Base-by-base conservation (phyloP, 768 basidiomycete species). In the Dacryopinax primogenitus region DNA sequence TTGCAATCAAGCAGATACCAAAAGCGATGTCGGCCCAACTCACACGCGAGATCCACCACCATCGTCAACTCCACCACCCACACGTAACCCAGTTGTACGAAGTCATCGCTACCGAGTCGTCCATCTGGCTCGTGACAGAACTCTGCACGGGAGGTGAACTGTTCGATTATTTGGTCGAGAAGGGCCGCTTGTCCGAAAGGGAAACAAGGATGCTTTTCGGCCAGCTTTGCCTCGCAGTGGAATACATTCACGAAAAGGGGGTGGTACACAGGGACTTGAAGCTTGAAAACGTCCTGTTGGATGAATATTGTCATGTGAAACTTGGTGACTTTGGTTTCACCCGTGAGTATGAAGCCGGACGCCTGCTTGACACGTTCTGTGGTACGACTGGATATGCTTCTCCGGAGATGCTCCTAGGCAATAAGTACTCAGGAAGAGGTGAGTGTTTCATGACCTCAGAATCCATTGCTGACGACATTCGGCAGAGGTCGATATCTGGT, bases 231-330 rank as follows among this genome's bases (percentile, higher is more conserved):
- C 85, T 97, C 11, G 94, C 93, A 0, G 89, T 98, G 23, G 91
- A 88, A 23, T 94, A 94, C 75, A 81, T 96, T 28, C 96, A 99
- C 73, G 83, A 86, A 63, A 87, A 88, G 73, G 91, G 91, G 63
- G 91, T 97, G 71, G 93, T 98, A 0, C 96, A 99, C 74, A 84
- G 96, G 33, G 95, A 99, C 75, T 80, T 99, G 70, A 99, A 99
- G 77, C 80, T 98, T 66, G 93, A 97, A 78, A 97, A 97, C 71
- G 90, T 95, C 0, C 76, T 97, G 30, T 75, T 97, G 62, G 93
- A 97, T 73, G 93, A 94, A 73, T 82, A 85, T 32, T 90, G 92
- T 74, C 83, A 88, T 64, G 85, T 97, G 70, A 97, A 96, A 74
- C 82, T 97, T 13, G 92, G 92, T 1, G 93, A 97, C 75, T 89